Evolutionary conservation across 495 filamentous ascomycete species (phyloP), one percentile per base, ranked within the genome.

Genomic region (Penicillium lagena): DNA sequence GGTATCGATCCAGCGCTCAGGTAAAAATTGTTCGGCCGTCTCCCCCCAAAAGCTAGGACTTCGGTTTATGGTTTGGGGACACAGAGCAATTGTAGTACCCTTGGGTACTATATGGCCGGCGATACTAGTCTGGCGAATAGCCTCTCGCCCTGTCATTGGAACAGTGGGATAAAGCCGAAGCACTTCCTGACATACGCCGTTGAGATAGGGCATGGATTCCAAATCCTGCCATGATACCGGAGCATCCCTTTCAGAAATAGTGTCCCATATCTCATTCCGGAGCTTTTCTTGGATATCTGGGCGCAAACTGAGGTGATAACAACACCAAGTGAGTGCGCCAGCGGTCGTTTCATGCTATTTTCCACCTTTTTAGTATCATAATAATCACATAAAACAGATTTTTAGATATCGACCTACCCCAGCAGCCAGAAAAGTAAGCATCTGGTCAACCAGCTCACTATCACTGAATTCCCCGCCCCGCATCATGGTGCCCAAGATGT

Each of bases 401-500:
- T 31, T 7, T 15, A 22, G 28, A 13, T 15, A 29, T 34, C 30
- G 12, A 51, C 60, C 38, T 51, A 66, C 70, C 7, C 68, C 68
- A 7, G 76, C 76, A 15, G 74, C 71, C 0, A 80, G 53, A 39
- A 79, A 79, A 0, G 75, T 80, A 39, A 79, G 56, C 57, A 78
- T 66, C 50, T 80, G 77, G 47, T 78, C 72, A 0, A 76, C 70
- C 7, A 80, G 47, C 30, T 70, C 64, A 0, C 72, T 65, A 36
- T 79, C 76, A 0, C 71, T 66, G 36, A 80, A 77, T 17, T 76
- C 80, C 9, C 85, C 85, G 1, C 64, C 54, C 22, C 67, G 39
- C 61, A 71, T 64, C 56, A 71, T 70, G 1, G 66, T 63, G 8
- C 63, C 64, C 10, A 95, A 73, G 49, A 96, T 91, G 56, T 95